A percentile compares a stretch with the other conserved stretches of the same genome.
Conservation (phyloP, 306 rosid genomes). For the Chamaecrista fasciculata region DNA sequence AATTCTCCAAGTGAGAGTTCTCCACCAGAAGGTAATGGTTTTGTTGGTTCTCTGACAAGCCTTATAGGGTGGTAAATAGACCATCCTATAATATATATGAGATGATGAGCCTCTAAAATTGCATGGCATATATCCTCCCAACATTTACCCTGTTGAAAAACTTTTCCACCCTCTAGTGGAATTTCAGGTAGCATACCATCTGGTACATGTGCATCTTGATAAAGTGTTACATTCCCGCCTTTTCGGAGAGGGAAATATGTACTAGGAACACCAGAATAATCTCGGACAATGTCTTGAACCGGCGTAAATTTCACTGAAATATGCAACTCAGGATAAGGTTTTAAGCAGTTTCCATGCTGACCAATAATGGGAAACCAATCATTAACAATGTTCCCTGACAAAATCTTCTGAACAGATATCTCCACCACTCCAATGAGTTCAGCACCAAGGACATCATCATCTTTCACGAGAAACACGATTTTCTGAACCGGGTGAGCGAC, state of each 20-base stretch:
- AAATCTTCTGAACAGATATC: conserved; percentile 47
- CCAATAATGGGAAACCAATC: conserved; percentile 70
- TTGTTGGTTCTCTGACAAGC: conserved; percentile 70
- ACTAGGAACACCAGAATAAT: conserved; percentile 41
- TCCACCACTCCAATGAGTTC: conserved; percentile 72
- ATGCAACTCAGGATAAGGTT: conserved; percentile 67
- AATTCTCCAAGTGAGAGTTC: conserved; percentile 68
- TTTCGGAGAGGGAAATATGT: conserved; percentile 65
- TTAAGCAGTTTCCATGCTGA: conserved; percentile 45
- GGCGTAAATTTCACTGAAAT: conserved; percentile 49
- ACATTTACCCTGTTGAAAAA: conserved; percentile 45
- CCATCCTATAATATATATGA: conserved; percentile 66
- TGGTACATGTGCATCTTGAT: conserved; percentile 74
- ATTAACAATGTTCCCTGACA: conserved; percentile 41
- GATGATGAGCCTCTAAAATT: conserved; percentile 70
- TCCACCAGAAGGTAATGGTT: conserved; percentile 61
- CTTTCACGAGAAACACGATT: conserved; percentile 63
- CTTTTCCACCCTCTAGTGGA: conserved; percentile 51
- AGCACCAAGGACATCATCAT: conserved; percentile 72
- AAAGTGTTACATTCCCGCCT: conserved; percentile 65
- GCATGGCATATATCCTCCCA: conserved; percentile 86
- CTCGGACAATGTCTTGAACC: conserved; percentile 26
- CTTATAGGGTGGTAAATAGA: conserved; percentile 53
- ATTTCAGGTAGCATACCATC: conserved; percentile 55
- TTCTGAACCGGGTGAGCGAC: conserved; percentile 64